Base-by-base conservation (phyloP, 2,329 filamentous ascomycete genomes). In the Lachnellula occidentalis region DNA sequence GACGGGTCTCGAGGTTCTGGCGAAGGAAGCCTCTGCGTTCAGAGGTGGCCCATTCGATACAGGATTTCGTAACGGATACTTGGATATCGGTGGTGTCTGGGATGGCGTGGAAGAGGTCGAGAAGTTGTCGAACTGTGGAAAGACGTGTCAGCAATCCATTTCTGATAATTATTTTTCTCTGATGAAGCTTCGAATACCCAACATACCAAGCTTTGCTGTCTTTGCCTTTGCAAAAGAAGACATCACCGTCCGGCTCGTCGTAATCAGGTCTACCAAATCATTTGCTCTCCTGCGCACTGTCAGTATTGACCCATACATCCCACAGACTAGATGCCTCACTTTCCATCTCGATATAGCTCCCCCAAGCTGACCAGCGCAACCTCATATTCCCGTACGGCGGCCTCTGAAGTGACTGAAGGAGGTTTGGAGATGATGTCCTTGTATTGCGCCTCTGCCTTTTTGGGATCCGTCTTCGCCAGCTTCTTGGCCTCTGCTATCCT, bases 221-320 rank as follows among this genome's bases (percentile, higher is more conserved):
- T 99, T 99, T 59, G 95, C 94, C 79, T 97, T 96, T 62, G 94
- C 94, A 73, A 99, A 97, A 61, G 90, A 94, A 55, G 92, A 96
- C 62, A 99, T 85, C 45, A 94, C 88, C 62, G 88, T 88, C 69
- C 92, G 85, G 73, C 91, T 96, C 72, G 90, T 89, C 69, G 87
- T 92, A 67, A 99, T 87, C 62, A 99, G 81, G 66, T 91, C 86
- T 59, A 95, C 90, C 57, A 99, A 84, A 67, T 95, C 89, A 69
- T 94, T 79, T 65, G 86, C 78, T 71, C 88, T 89, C 74, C 87
- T 91, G 59, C 65, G 45, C 41, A 37, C 50, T 55, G 60, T 74
- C 53, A 73, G 69, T 55, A 61, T 57, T 19, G 39, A 51, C 41
- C 50, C 11, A 54, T 31, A 50, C 7, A 17, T 9, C 22, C 49